These are phyloP conservation scores for Tolypocladium paradoxum DNA, from an alignment of 2,329 filamentous ascomycete genomes.

Conservation along the genomic window DNA sequence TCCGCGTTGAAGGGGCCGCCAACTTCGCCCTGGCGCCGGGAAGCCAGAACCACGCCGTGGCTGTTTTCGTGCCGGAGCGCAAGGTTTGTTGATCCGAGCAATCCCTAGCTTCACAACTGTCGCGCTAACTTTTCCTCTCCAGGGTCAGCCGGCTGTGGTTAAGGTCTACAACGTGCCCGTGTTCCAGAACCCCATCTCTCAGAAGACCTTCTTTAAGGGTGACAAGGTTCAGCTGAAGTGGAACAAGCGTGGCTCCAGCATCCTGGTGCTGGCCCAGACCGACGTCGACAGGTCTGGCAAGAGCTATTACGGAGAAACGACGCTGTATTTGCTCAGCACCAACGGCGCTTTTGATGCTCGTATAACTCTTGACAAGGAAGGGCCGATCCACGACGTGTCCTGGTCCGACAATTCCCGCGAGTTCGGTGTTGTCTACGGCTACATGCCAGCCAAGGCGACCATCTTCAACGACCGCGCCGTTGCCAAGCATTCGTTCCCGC, in stretches of 20 bases:
- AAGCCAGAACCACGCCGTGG: conserved; percentile 73
- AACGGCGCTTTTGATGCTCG: conserved; percentile 88
- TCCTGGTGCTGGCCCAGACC: conserved; percentile 93
- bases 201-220: conserved; percentile 99
- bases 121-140: conserved; percentile 1
- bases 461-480: conserved; percentile 90
- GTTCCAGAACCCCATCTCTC: conserved; percentile 72
- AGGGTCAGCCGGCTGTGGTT: conserved; percentile 89
- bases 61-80: conserved; percentile 89
- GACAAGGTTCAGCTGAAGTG: conserved; percentile 99
- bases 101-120: conserved; percentile 6
- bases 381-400: conserved; percentile 94
- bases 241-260: conserved; percentile 82
- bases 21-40: conserved; percentile 87
- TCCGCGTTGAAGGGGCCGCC: conserved; percentile 79
- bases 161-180: conserved; percentile 91
- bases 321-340: conserved; percentile 85
- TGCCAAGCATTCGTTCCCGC: conserved; percentile 72
- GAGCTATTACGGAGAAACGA: conserved; percentile 98
- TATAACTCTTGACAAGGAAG: conserved; percentile 88
- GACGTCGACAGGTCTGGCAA: conserved; percentile 98
- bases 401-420: conserved; percentile 98
- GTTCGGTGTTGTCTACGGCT: conserved; percentile 95
- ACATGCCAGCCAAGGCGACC: conserved; percentile 98
- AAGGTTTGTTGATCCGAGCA: conserved; percentile 49